Base-by-base conservation (phyloP, 2,329 filamentous ascomycete species). In the Paraphoma sp. region DNA sequence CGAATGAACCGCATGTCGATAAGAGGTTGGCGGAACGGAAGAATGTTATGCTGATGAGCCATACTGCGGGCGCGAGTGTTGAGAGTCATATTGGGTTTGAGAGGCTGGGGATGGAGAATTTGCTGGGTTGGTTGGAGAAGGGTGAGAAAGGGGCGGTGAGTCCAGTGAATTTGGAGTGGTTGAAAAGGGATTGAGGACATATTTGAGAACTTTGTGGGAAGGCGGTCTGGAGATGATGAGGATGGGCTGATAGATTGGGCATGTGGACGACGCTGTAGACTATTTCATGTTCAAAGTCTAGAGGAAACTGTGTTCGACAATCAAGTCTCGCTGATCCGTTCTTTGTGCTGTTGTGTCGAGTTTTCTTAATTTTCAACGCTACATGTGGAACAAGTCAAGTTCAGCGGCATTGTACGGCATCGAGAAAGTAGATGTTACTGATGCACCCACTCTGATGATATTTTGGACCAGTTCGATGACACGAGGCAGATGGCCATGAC, bases 81-180 rank as follows among this genome's bases (percentile, higher is more conserved):
- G 86, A 89, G 71, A 87, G 87, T 58, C 86, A 87, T 65, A 71
- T 83, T n/a, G 86, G 85, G 4, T 89, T 90, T 62, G 88, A 90
- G 78, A 82, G 85, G 71, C 67, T 89, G 70, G 85, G 84, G 33
- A 89, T 91, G 82, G 79, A 85, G 66, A 91, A 90, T 69, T 81
- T 90, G 48, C 78, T 88, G 75, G 82, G 83, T 0, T 87, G 87
- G 53, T 68, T 89, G 52, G 72, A 73, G 2, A 83, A 82, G 0
- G 76, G 77, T 2, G 75, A 82, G 56, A 75, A 75, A 2, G 76
- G 82, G 49, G 76, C 85, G 2, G 73, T 88, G 23, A 87, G 87
- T 50, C 84, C 87, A 0, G 87, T 89, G 11, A 90, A 91, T 69
- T 33, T 86, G 73, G 81, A 86, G 45, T 82, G 81, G 69, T 59